Percentiles rank a stretch among this genome's conserved stretches.
Conservation (phyloP, 805 yeast species). For the Starmerella floricola region DNA sequence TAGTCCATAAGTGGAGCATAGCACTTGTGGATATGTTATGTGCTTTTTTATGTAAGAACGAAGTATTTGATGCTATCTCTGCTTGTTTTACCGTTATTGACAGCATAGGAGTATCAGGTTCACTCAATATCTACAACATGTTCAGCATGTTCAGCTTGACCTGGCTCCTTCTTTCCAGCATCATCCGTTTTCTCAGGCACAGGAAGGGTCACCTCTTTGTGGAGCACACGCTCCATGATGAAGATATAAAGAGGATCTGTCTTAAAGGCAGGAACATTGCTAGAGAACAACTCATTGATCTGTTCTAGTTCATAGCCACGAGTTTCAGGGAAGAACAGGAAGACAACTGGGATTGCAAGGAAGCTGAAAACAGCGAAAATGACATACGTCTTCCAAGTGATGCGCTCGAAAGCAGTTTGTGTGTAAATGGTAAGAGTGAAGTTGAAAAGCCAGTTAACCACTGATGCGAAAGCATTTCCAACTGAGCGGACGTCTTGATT, state of each 20-base stretch:
- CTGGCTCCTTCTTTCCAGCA: not conserved
- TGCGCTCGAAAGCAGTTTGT: conserved; percentile 60
- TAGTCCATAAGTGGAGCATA: too few relatives aligned
- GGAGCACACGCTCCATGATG: conserved; percentile 10
- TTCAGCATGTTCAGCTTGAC: conserved; percentile 9
- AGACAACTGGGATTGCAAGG: conserved; percentile 46
- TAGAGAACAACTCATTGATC: conserved; percentile 46
- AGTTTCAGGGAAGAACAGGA: conserved; percentile 49
- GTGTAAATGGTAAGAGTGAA: conserved; percentile 60
- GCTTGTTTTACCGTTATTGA: not conserved
- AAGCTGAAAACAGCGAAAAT: conserved; percentile 63
- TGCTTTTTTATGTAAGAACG: not conserved
- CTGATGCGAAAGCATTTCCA: conserved; percentile 59
- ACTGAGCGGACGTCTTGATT: conserved; percentile 66
- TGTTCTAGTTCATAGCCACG: conserved; percentile 57
- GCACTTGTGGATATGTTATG: too few relatives aligned
- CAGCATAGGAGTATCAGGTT: too few relatives aligned
- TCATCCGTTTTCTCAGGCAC: not conserved
- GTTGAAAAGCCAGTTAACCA: conserved; percentile 72
- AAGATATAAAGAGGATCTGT: conserved; percentile 16
- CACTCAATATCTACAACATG: conserved; percentile 3
- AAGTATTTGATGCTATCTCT: not conserved
- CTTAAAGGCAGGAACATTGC: conserved; percentile 21
- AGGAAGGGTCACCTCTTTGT: conserved; percentile 15
- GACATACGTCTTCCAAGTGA: conserved; percentile 54